Evolutionary conservation across 2,329 filamentous ascomycete species (phyloP), one percentile per base, ranked within the genome.

Genomic region (Sclerotinia glacialis): DNA sequence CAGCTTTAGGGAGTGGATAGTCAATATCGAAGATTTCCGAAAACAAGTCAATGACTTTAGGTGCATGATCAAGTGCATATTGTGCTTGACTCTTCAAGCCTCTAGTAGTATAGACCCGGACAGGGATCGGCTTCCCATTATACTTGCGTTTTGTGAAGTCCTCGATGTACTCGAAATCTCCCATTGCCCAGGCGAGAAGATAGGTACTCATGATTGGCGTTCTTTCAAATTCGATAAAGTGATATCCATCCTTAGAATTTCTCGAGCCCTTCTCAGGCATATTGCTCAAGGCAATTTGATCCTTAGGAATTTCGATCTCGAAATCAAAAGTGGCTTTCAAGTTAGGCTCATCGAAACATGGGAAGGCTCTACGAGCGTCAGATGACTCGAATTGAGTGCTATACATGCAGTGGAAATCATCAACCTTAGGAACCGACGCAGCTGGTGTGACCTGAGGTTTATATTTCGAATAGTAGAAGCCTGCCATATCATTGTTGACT

Each of bases 381-480:
- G 93, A 97, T 55, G 93, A 90, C 82, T 99, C 95, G 76, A 99
- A 99, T 78, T 99, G 95, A 59, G 95, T 99, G 81, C 92, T 96
- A 78, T 97, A 83, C 91, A 94, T 93, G 76, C 85, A 85, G 77
- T 87, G 85, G 76, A 83, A 86, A 73, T 87, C 83, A 56, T 83
- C 83, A 70, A 89, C 92, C 75, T 84, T 89, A 37, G 93, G 91
- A 1, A 96, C 93, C 16, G 91, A 93, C 52, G 88, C 81, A 58
- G 90, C 85, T 8, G 93, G 86, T 44, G 89, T 82, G 49, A 85
- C 87, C 64, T 85, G 80, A 23, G 93, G 92, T 82, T 92, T 96
- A 80, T 99, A 99, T 81, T 95, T 93, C 75, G 91, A 93, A 71
- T 93, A 88, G 79, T 95, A 97, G 83, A 97, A 97, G 50, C 93